Evolutionary conservation across 1,284 basidiomycete species (phyloP), one percentile per base, ranked within the genome.

Genomic region (Trichosporon sp.): DNA sequence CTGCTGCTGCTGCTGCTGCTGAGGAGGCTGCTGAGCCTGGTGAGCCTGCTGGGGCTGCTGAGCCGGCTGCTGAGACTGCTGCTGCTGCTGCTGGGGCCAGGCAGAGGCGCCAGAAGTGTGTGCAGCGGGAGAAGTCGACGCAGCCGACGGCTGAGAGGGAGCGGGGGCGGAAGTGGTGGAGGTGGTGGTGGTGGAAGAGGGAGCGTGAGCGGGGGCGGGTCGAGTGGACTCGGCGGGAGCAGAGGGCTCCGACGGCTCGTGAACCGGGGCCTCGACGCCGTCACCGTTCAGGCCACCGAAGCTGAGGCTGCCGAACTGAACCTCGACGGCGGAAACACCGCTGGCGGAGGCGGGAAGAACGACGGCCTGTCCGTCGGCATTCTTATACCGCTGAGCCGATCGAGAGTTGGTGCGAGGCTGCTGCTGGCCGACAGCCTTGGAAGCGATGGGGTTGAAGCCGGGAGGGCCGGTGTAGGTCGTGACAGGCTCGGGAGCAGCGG

Each of bases 271-370:
- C 61, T 78, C 77, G 27, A 75, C 77, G 33, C 75, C 76, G 62
- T 81, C 78, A 19, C 77, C 78, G 65, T 76, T 76, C 49, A 75
- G 62, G 23, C 75, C 75, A 54, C 79, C 80, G 62, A 81, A 80
- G 74, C 76, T 80, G 60, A 81, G 69, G 68, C 75, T 79, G 44
- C 80, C 80, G 64, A 81, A 81, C 67, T 81, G 78, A 69, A 81
- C 75, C 65, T 79, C 79, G 64, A 81, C 72, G 40, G 71, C 63
- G 23, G 76, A 74, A 4, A 78, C 65, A 60, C 72, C 73, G n/a
- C 64, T 57, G 14, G 68, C 69, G 37, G 71, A 63, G 8, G 76
- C 72, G 33, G 76, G 72, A 27, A 81, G 74, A 33, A 81, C 78
- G 58, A 81, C 80, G 59, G 76, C 80, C 69, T 80, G 74, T 9